phyloP scores from a whole-genome alignment of 2,329 filamentous ascomycete genomes.

The Zasmidium cellare region DNA sequence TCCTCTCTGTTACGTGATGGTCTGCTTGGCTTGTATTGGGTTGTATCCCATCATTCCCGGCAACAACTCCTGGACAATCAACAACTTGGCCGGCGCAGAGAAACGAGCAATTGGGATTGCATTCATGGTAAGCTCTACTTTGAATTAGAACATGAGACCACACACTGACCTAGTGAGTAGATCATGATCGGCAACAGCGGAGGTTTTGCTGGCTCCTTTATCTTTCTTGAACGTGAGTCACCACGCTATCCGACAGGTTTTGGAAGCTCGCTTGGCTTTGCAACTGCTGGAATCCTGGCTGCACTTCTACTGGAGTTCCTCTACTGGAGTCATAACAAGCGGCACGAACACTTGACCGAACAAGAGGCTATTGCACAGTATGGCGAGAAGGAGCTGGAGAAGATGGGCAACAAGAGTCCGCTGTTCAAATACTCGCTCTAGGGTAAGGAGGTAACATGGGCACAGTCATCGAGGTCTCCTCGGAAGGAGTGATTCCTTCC shows the following conservation, averaged over 20 bases:
- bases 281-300: conserved; percentile 24
- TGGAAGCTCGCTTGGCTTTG: conserved; percentile 34
- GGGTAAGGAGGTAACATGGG: no score
- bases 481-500: no score
- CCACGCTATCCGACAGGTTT: conserved; percentile 40
- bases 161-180: background rate
- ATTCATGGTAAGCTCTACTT: conserved; percentile 26
- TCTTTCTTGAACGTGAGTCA: conserved; percentile 38
- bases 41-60: conserved; percentile 33
- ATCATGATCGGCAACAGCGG: conserved; percentile 37
- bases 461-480: no score
- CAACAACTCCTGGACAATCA: conserved; percentile 32
- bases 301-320: conserved; percentile 31
- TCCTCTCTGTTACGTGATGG: conserved; percentile 28
- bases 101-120: conserved; percentile 43
- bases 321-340: conserved; percentile 37
- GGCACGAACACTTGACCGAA: conserved; percentile 35
- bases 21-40: conserved; percentile 31
- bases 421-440: conserved; percentile 40
- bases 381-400: conserved; percentile 37
- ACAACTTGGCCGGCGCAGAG: conserved; percentile 35
- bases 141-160: background rate
- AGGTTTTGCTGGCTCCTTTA: conserved; percentile 21
- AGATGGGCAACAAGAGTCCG: conserved; percentile 41
- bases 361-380: conserved; percentile 37